These are phyloP conservation scores for Cruciata laevipes DNA, from an alignment of 257 asterid species.

Conservation along the genomic window DNA sequence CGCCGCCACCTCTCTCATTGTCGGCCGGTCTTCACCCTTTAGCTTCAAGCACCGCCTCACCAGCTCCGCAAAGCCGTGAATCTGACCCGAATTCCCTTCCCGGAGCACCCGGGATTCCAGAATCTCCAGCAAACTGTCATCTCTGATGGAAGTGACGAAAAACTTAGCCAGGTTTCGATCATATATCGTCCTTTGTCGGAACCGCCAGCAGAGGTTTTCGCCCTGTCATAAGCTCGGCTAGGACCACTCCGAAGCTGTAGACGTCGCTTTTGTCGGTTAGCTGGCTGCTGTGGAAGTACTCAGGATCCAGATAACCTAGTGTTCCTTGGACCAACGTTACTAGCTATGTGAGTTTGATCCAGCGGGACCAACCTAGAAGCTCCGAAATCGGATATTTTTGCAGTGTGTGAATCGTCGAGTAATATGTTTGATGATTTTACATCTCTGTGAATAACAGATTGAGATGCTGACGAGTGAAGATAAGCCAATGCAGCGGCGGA, in stretches of 20 bases:
- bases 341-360: conserved; percentile 59
- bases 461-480: conserved; percentile 62
- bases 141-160: conserved; percentile 35
- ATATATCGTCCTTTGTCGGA: conserved; percentile 16
- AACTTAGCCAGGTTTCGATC: conserved; percentile 41
- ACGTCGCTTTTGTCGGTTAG: conserved; percentile 75
- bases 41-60: conserved; percentile 41
- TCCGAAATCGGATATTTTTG: conserved; percentile 74
- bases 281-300: conserved; percentile 55
- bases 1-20: conserved; percentile 65
- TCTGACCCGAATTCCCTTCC: conserved; percentile 56
- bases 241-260: conserved; percentile 70
- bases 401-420: conserved; percentile 41
- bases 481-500: conserved; percentile 62
- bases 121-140: conserved; percentile 38
- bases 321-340: conserved; percentile 79
- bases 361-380: conserved; percentile 59
- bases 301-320: conserved; percentile 73
- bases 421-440: conserved; percentile 71
- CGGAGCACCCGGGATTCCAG: conserved; percentile 48
- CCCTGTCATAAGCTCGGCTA: conserved; percentile 62
- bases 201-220: conserved; percentile 24
- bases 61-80: conserved; percentile 39
- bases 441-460: conserved; percentile 64
- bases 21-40: conserved; percentile 57